Evolutionary conservation across 129 eudicot species (phyloP).

Genomic region (Rutidosis leptorrhynchoides): DNA sequence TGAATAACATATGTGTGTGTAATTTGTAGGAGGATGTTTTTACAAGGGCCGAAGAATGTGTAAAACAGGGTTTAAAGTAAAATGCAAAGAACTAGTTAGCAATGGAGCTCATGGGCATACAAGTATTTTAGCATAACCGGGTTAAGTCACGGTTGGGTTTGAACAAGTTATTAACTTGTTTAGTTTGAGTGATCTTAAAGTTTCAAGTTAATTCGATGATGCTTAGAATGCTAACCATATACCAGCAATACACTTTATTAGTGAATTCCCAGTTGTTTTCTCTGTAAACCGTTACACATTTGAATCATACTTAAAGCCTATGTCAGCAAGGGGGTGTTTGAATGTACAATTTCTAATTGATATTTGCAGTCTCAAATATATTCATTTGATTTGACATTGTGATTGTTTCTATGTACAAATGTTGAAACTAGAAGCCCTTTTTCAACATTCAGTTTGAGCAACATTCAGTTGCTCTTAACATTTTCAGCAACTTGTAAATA

Average conservation of each 20-base stretch:
- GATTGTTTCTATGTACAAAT: constrained; percentile 60
- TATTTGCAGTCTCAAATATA: neutral
- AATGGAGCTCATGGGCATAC: neutral
- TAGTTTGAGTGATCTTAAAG: neutral
- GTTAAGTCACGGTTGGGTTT: neutral
- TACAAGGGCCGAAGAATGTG: constrained; percentile 72
- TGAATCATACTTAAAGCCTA: constrained; percentile 7
- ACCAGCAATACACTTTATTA: neutral
- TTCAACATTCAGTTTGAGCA: constrained; percentile 89
- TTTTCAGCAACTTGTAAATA: too few species aligned
- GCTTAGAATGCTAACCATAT: constrained; percentile 1
- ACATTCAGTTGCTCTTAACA: too few species aligned
- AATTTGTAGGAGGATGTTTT: constrained; percentile 61
- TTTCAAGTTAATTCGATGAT: neutral
- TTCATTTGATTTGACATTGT: too few species aligned
- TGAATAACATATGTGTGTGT: constrained; percentile 14
- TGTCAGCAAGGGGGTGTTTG: neutral
- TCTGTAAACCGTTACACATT: neutral
- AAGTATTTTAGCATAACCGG: constrained; percentile 4
- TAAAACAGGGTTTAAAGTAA: constrained; percentile 42
- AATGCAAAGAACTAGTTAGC: neutral
- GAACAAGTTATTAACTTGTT: neutral
- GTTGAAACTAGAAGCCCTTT: constrained; percentile 74
- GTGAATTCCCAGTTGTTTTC: neutral
- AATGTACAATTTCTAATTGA: too few species aligned